Conservation (phyloP, 1,139 yeast species). For the Geotrichum bryndzae region DNA sequence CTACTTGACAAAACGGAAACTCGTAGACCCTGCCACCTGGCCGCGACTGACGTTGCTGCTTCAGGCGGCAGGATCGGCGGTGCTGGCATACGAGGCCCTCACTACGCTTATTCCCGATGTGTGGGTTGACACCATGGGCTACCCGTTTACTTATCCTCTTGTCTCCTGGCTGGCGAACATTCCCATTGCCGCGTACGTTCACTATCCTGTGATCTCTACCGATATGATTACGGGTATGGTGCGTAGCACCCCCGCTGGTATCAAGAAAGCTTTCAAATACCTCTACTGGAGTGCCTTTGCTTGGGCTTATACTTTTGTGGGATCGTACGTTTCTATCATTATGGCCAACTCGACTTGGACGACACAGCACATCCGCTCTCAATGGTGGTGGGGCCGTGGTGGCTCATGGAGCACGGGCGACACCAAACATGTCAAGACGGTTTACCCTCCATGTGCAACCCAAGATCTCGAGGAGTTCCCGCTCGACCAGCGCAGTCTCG, state of each 20-base stretch:
- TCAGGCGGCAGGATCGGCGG: constrained; percentile 74
- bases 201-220: constrained; percentile 82
- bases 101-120: constrained; percentile 71
- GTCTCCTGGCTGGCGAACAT: constrained; percentile 50
- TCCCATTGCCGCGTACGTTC: constrained; percentile 84
- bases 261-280: constrained; percentile 42
- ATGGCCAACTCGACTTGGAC: constrained; percentile 94
- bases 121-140: constrained; percentile 93
- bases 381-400: constrained; percentile 47
- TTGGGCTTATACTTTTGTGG: constrained; percentile 54
- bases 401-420: constrained; percentile 21
- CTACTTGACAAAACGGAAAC: constrained; percentile 53
- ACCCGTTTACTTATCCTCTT: constrained; percentile 64
- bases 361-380: constrained; percentile 54
- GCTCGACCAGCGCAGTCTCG: constrained; percentile 42
- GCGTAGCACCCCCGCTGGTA: constrained; percentile 14
- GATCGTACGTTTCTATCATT: constrained; percentile 59
- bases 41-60: constrained; percentile 74
- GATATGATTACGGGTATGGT: constrained; percentile 60
- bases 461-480: constrained; percentile 41
- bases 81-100: constrained; percentile 68
- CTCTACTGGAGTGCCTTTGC: constrained; percentile 67
- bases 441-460: constrained; percentile 87
- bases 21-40: constrained; percentile 73
- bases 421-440: constrained; percentile 39